Evolutionary conservation across 2,329 filamentous ascomycete species (phyloP).

Genomic region (Clonostachys sp.): DNA sequence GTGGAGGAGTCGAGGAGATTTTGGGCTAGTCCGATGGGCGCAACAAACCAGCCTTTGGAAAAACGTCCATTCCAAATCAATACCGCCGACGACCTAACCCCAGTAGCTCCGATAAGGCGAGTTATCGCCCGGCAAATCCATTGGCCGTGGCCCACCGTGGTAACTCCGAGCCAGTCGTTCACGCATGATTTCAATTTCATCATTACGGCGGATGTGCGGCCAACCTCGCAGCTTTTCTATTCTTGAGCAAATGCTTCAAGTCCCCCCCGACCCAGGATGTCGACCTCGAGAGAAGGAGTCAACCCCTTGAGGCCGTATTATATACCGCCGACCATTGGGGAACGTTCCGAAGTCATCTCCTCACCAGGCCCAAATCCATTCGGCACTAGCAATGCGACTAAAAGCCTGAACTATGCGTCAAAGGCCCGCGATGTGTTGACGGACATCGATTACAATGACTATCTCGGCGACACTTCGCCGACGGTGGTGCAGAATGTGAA

Average conservation of each 20-base stretch:
- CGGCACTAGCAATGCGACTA: conserved; percentile 30
- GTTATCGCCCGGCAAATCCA: conserved; percentile 26
- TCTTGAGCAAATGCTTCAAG: conserved; percentile 16
- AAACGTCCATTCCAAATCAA: no score
- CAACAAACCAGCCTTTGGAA: no score
- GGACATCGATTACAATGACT: conserved; percentile 89
- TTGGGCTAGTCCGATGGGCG: no score
- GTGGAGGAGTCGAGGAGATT: background rate
- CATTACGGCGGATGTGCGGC: conserved; percentile 6
- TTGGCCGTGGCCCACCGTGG: conserved; percentile 19
- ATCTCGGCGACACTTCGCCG: conserved; percentile 71
- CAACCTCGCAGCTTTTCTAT: conserved; percentile 4
- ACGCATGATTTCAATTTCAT: conserved; percentile 8
- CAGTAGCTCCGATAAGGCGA: conserved; percentile 16
- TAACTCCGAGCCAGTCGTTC: background rate
- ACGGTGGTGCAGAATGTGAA: conserved; percentile 71
- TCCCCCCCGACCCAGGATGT: conserved; percentile 28
- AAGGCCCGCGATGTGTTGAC: conserved; percentile 81
- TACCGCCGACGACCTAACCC: background rate
- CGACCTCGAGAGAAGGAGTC: conserved; percentile 36
- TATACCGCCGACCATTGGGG: conserved; percentile 54
- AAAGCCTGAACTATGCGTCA: conserved; percentile 22
- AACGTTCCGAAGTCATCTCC: conserved; percentile 29
- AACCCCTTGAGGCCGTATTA: conserved; percentile 71
- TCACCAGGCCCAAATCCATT: conserved; percentile 34